These are phyloP conservation scores for Talaromyces sp. DNA, from an alignment of 2,329 filamentous ascomycete genomes.

Conservation along the genomic window DNA sequence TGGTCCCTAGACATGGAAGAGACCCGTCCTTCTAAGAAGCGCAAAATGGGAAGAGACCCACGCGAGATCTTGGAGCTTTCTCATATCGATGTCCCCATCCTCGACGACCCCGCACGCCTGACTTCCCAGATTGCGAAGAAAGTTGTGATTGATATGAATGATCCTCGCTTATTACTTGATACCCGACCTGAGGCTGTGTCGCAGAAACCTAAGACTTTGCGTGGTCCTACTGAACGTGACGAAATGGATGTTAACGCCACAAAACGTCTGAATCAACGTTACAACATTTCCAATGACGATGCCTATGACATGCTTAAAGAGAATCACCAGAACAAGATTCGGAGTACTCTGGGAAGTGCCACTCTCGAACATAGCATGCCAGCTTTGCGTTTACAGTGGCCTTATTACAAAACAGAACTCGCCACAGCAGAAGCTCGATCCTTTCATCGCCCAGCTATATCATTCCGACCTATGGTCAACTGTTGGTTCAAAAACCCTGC, in stretches of 20 bases:
- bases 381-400: constrained; percentile 85
- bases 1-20: constrained; percentile 41
- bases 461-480: constrained; percentile 64
- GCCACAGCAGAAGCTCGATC: constrained; percentile 67
- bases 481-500: constrained; percentile 71
- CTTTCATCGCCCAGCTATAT: constrained; percentile 77
- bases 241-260: constrained; percentile 66
- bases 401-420: constrained; percentile 89
- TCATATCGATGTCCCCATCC: constrained; percentile 62
- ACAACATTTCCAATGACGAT: constrained; percentile 94
- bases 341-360: constrained; percentile 84
- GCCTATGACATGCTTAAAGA: constrained; percentile 95
- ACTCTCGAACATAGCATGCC: constrained; percentile 94
- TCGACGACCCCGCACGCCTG: constrained; percentile 74
- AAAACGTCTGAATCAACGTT: constrained; percentile 71
- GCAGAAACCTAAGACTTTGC: constrained; percentile 45
- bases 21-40: constrained; percentile 60
- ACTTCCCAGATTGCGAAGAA: constrained; percentile 71
- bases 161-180: constrained; percentile 81
- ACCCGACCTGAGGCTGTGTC: constrained; percentile 60
- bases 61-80: constrained; percentile 48
- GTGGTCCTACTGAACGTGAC: constrained; percentile 40
- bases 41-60: constrained; percentile 48
- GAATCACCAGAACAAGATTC: constrained; percentile 93
- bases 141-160: constrained; percentile 79